Base-by-base conservation (phyloP, 176 grass and related monocot species). In the Tillandsia leiboldiana region DNA sequence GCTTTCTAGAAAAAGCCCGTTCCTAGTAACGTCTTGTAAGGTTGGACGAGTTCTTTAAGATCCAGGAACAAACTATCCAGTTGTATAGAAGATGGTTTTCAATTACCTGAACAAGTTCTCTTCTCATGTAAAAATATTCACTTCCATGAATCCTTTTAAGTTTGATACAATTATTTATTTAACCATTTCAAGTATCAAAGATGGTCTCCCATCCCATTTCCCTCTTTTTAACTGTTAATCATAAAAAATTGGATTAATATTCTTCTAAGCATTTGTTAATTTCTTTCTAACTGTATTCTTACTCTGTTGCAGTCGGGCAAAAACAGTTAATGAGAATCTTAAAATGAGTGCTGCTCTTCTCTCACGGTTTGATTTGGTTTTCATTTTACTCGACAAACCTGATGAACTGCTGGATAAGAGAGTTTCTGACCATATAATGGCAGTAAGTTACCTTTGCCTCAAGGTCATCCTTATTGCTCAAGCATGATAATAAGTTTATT, bases 331-430 rank as follows among this genome's bases (percentile, higher is more conserved):
- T 15, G 93, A 97, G 73, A 92, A 92, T 66, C 69, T 97, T 62
- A 90, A 89, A 72, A 92, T 92, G 93, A 90, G 75, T 77, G 86
- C 89, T 11, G 79, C 93, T 33, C 86, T 97, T 26, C 79, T 97
- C 65, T 92, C 93, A 54, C 86, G 89, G 8, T 97, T 97, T 79
- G 93, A 92, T 83, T 85, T 97, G 61, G 81, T 92, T 77, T 97
- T 97, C 61, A 92, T 97, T 80, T 84, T 92, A 72, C 84, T 92
- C 49, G 93, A 97, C 72, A 82, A 87, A 48, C 93, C 89, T 83
- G 71, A 97, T 51, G 83, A 90, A 62, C 9, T 75, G 5, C 84
- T 92, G 48, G 93, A 97, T 82, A 97, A 92, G 82, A 82, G 83
- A 61, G 53, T 92, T 26, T 92, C 93, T 58, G 93, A 90, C 47